phyloP scores from a whole-genome alignment of 768 basidiomycete species.

The Russula olivacea region DNA sequence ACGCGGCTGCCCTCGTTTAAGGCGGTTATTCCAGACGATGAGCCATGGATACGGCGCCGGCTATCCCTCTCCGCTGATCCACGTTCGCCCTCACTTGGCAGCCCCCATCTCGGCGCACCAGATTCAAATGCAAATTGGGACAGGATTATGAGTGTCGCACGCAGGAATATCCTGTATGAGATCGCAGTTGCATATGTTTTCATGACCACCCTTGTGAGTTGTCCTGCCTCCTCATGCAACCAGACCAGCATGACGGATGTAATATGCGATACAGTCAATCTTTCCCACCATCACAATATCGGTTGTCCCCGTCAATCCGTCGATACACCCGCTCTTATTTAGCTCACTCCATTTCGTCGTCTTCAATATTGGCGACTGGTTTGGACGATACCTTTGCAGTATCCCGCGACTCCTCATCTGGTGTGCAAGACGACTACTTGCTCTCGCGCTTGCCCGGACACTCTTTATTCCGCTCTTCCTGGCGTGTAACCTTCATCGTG shows the following conservation, averaged over 20 bases:
- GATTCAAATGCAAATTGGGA: slow-evolving; percentile 33
- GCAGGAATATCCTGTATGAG: slow-evolving; percentile 63
- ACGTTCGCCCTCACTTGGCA: slow-evolving; percentile 36
- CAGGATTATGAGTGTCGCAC: slow-evolving; percentile 49
- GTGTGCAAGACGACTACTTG: slow-evolving; percentile 56
- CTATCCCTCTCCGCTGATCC: slow-evolving; percentile 33
- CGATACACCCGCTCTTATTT: slow-evolving; percentile 78
- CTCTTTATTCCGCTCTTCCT: slow-evolving; percentile 83
- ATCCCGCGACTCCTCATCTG: slow-evolving; percentile 62
- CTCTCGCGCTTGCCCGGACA: slow-evolving; percentile 61
- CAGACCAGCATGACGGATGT: background rate
- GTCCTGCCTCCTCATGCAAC: background rate
- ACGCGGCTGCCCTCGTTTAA: slow-evolving; percentile 55
- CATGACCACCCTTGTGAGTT: slow-evolving; percentile 67
- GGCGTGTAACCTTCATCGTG: slow-evolving; percentile 75
- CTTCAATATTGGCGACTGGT: slow-evolving; percentile 67
- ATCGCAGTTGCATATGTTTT: slow-evolving; percentile 73
- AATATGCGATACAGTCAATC: slow-evolving; percentile 52
- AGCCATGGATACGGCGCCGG: slow-evolving; percentile 22
- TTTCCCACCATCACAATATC: slow-evolving; percentile 83
- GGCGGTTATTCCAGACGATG: slow-evolving; percentile 44
- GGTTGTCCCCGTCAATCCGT: slow-evolving; percentile 57
- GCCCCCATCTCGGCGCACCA: slow-evolving; percentile 25
- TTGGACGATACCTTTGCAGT: slow-evolving; percentile 63
- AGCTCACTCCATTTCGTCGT: slow-evolving; percentile 69